Conservation (phyloP, 2,329 filamentous ascomycete genomes). For the Aureobasidium namibiae region DNA sequence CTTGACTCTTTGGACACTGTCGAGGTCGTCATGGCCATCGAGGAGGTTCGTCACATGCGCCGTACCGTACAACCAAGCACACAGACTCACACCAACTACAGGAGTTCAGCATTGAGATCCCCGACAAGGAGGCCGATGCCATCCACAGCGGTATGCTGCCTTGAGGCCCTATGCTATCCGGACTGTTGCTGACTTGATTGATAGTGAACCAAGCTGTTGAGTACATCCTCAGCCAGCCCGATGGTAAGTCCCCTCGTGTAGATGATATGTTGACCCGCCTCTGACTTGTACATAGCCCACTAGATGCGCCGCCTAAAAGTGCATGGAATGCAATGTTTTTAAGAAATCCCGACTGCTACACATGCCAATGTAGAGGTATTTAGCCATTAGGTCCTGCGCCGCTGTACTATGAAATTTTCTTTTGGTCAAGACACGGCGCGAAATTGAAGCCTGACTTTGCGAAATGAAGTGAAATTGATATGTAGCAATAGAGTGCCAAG, state of each 20-base stretch:
- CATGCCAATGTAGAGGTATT: constrained; percentile 11
- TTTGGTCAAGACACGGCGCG: background rate
- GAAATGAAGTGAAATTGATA: background rate
- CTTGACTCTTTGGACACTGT: constrained; percentile 97
- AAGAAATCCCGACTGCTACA: background rate
- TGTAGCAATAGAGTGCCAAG: background rate
- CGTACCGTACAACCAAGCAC: constrained; percentile 43
- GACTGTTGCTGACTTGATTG: constrained; percentile 5
- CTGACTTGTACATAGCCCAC: constrained; percentile 24
- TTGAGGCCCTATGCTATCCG: background rate
- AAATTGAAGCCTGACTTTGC: background rate
- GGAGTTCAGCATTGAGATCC: constrained; percentile 91
- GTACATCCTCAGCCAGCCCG: constrained; percentile 88
- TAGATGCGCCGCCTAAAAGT: constrained; percentile 17
- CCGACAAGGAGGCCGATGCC: constrained; percentile 89
- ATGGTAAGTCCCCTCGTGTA: constrained; percentile 54
- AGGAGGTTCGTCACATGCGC: constrained; percentile 59
- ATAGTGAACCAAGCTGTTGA: constrained; percentile 88
- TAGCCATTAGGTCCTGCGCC: constrained; percentile 5
- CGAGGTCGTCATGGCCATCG: constrained; percentile 99
- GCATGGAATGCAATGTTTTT: constrained; percentile 4
- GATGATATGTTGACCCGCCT: background rate
- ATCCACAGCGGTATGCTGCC: constrained; percentile 78
- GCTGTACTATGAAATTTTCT: constrained; percentile 13
- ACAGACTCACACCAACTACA: constrained; percentile 28